phyloP scores from a whole-genome alignment of 176 grass and related monocot species.

The Lolium perenne region DNA sequence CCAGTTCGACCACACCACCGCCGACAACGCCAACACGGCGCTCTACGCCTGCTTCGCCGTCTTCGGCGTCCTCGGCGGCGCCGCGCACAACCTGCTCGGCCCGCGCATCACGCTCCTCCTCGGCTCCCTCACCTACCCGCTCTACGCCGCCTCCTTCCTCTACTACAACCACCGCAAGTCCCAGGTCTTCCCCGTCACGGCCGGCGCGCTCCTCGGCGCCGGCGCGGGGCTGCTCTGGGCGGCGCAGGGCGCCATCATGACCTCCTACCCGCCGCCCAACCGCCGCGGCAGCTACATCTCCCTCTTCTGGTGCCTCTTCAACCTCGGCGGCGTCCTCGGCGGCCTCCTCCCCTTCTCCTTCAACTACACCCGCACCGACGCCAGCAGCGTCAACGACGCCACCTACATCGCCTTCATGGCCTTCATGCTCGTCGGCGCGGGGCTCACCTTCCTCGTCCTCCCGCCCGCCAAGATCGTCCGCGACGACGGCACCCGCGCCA shows the following conservation, averaged over 20 bases:
- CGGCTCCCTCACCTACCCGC: conserved; percentile 76
- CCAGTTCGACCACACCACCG: conserved; percentile 66
- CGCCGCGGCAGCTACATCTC: conserved; percentile 89
- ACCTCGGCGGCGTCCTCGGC: conserved; percentile 89
- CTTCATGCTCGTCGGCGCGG: conserved; percentile 74
- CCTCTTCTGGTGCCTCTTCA: conserved; percentile 95
- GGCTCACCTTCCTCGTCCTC: conserved; percentile 60
- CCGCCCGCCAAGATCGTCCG: conserved; percentile 64
- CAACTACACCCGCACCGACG: conserved; percentile 55
- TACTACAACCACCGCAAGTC: conserved; percentile 79
- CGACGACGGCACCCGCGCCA: conserved; percentile 68
- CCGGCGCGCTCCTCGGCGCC: conserved; percentile 75
- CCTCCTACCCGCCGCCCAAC: conserved; percentile 71
- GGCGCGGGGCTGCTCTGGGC: conserved; percentile 93
- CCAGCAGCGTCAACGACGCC: conserved; percentile 63
- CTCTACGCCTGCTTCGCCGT: conserved; percentile 89
- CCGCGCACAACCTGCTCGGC: conserved; percentile 81
- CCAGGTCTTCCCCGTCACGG: conserved; percentile 63
- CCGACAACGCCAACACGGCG: conserved; percentile 95
- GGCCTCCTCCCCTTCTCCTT: conserved; percentile 93
- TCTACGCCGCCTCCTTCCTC: conserved; percentile 89
- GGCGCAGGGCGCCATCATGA: conserved; percentile 89
- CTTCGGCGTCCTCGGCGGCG: conserved; percentile 84
- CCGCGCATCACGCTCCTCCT: conserved; percentile 69
- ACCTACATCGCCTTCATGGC: conserved; percentile 87